Evolutionary conservation across 495 filamentous ascomycete genomes (phyloP), one percentile per base, ranked within the genome.

Genomic region (Neurospora sp.): DNA sequence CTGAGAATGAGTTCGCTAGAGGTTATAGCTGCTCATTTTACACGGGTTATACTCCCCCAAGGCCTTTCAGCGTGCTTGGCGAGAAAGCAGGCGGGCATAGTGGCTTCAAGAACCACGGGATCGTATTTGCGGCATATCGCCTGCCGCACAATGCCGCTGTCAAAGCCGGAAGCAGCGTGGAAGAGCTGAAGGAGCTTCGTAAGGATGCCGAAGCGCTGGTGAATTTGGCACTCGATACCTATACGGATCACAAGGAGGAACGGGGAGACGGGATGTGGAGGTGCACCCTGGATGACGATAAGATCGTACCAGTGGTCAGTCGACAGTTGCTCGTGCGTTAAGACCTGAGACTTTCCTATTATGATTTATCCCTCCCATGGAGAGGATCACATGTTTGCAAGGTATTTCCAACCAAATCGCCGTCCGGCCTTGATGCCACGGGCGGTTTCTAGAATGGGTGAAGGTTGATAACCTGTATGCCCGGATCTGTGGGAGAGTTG

Each of bases 11-110:
- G 62, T 81, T 80, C n/a, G 80, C 81, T 15, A 75, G 77, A 3
- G 82, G 82, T 0, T 85, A 83, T 75, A 81, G 78, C 48, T 81
- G 80, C 70, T 78, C 83, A 5, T 85, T 85, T 31, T 81, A 82
- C 71, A 79, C 78, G 5, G 80, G 78, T 13, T 45, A 81, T 40
- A 76, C 38, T 70, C 76, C 75, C 8, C 73, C 73, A 6, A 34
- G 54, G 28, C 28, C 54, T 66, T 66, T 66, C 28, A 66, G 54
- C 28, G 54, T 66, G 24, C 54, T 34, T 66, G 28, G 54, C 15
- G 39, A 69, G 15, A 70, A 31, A 45, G 17, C 24, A 70, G 21
- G 43, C 28, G 39, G 24, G 15, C 72, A 36, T 17, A 24, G 37
- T 9, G 34, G 28, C n/a, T 10, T 28, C 62, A 72, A 74, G 48